Percentiles rank a stretch among this genome's conserved stretches.
Conservation (phyloP, 148 eudicot species). For the Limonium bicolor region DNA sequence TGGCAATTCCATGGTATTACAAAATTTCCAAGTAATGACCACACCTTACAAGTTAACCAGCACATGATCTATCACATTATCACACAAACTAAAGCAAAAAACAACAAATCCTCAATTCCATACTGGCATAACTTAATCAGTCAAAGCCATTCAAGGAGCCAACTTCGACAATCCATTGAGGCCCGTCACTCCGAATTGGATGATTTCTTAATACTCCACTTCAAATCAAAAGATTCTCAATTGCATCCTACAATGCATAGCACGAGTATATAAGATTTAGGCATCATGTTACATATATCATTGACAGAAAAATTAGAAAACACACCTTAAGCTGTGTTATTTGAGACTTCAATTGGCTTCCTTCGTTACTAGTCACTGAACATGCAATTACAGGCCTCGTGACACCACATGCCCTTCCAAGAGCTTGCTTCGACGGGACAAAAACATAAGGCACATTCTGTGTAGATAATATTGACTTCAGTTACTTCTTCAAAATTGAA, state of each 20-base stretch:
- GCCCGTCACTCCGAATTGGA: conserved; percentile 74
- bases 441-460: conserved; percentile 97
- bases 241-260: conserved; percentile 44
- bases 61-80: too few species aligned
- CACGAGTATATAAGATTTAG: not conserved
- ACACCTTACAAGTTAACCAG: too few species aligned
- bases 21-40: too few species aligned
- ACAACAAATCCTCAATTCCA: too few species aligned
- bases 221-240: conserved; percentile 83
- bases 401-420: conserved; percentile 94
- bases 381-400: conserved; percentile 83
- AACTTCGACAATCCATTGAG: conserved; percentile 16
- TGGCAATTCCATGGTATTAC: too few species aligned
- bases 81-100: too few species aligned
- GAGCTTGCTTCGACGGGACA: conserved; percentile 86
- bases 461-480: not conserved
- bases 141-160: conserved; percentile 59
- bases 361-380: conserved; percentile 91
- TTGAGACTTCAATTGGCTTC: conserved; percentile 83
- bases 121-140: conserved; percentile 49
- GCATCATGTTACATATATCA: not conserved
- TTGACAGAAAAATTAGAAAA: not conserved
- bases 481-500: not conserved
- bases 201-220: not conserved
- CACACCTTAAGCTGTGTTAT: conserved; percentile 78